phyloP scores from a whole-genome alignment of 306 rosid species.

The Corylus avellana region DNA sequence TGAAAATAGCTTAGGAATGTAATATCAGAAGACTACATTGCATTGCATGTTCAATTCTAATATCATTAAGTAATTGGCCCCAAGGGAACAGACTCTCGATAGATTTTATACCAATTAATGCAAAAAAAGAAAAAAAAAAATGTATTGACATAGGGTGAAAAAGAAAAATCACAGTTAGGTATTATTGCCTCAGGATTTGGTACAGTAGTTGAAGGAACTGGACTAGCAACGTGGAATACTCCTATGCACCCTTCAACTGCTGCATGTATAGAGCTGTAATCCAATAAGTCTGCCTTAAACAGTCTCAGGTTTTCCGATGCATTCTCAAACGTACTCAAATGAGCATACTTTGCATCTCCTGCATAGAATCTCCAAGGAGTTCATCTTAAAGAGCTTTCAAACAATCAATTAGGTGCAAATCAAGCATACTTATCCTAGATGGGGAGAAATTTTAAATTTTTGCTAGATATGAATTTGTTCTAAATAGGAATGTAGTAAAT shows the following conservation, averaged over 20 bases:
- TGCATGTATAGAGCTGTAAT: constrained; percentile 30
- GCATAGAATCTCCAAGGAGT: neutral
- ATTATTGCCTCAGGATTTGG: constrained; percentile 41
- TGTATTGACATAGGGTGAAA: neutral
- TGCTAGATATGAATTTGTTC: neutral
- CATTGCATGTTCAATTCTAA: neutral
- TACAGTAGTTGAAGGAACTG: constrained; percentile 39
- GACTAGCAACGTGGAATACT: constrained; percentile 59
- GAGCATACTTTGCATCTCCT: constrained; percentile 40
- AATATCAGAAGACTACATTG: neutral
- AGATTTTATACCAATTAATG: neutral
- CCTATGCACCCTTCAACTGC: constrained; percentile 46
- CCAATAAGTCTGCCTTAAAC: constrained; percentile 38
- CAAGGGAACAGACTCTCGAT: too few relatives aligned
- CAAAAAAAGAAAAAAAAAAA: neutral
- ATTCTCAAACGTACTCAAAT: constrained; percentile 31
- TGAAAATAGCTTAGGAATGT: neutral
- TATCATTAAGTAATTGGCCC: neutral
- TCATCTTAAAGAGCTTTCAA: neutral
- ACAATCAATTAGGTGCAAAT: neutral
- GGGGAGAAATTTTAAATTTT: neutral
- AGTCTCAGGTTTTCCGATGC: constrained; percentile 47
- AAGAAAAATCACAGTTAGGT: neutral
- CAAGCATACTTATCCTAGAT: neutral
- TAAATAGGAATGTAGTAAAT: neutral